Percentiles rank a stretch among this genome's conserved stretches.
Evolutionary conservation across 306 rosid genomes (phyloP).

Genomic region (Pyrus communis): DNA sequence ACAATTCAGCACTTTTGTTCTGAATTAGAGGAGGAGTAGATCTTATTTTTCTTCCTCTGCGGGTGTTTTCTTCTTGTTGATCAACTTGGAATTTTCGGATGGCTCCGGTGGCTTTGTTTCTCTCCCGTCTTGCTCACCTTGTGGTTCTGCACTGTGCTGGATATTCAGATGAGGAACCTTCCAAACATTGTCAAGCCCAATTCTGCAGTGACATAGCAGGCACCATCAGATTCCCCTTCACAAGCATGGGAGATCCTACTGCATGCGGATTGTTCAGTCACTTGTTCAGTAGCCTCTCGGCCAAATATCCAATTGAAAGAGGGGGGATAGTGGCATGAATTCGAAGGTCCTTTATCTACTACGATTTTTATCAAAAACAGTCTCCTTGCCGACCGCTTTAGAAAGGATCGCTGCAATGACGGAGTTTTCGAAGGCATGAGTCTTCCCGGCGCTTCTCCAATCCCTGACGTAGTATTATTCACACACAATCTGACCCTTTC

Average conservation of each 20-base stretch:
- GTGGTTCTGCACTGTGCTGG: neutral
- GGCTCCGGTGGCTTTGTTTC: neutral
- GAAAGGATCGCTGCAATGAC: too few species aligned
- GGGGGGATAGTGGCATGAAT: neutral
- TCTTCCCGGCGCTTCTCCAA: too few species aligned
- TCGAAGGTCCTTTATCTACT: neutral
- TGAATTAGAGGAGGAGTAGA: neutral
- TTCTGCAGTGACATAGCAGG: accelerated
- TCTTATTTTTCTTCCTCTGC: neutral
- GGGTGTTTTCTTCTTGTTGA: neutral
- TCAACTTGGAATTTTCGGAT: neutral
- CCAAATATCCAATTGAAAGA: neutral
- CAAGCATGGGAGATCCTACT: neutral
- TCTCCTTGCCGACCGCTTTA: accelerated
- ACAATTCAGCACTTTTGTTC: too few species aligned
- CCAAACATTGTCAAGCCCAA: neutral
- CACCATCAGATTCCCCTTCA: neutral
- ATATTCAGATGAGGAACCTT: neutral
- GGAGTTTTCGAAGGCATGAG: neutral
- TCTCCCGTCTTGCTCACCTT: slow-evolving; percentile 9
- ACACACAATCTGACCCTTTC: neutral
- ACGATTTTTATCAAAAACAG: neutral
- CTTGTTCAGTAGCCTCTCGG: neutral
- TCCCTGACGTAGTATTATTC: too few species aligned
- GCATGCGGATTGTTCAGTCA: neutral